Evolutionary conservation across 2,329 filamentous ascomycete species (phyloP), one percentile per base, ranked within the genome.

Genomic region (Xylariaceae sp.): DNA sequence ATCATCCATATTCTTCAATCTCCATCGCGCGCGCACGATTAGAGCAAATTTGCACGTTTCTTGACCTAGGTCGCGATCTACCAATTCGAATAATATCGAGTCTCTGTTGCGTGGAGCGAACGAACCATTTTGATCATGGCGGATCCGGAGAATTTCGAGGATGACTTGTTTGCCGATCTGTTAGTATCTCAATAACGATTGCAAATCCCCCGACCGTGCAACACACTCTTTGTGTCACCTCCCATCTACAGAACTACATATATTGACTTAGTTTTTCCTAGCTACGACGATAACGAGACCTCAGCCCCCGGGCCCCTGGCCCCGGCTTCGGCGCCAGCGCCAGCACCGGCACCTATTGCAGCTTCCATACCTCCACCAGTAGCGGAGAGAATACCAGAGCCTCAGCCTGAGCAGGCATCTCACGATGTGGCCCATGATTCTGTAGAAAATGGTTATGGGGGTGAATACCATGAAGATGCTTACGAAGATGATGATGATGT

Each of bases 101-200:
- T 49, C 54, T 26, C 14, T 28, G 40, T 26, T 24, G 31, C 3
- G 14, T 23, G 19, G 34, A 26, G 17, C 31, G 1, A 11, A 39
- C 16, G n/a, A 34, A 34, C 46, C 23, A 37, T 65, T 46, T 54
- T 58, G 74, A 82, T 46, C 68, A 95, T 94, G 91, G 86, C 90
- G 44, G 91, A 95, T 70, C 80, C 84, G 50, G 90, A 93, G 71
- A 90, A 91, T 66, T 87, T 92, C 66, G 92, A 96, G 67, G 93
- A 96, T 71, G 92, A 96, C 82, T 90, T 96, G 76, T 96, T 96
- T 76, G 92, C 92, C 69, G 93, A 96, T 78, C 85, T 96, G 92
- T 96, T 81, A 78, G 91, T 83, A 54, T 24, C 39, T 36, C 40
- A 37, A 26, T 16, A 9, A 12, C 46, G 17, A 40, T 19, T 14